These are phyloP conservation scores for Catenaria anguillulae DNA, from an alignment of 371 early-diverging fungal species.

Conservation along the genomic window DNA sequence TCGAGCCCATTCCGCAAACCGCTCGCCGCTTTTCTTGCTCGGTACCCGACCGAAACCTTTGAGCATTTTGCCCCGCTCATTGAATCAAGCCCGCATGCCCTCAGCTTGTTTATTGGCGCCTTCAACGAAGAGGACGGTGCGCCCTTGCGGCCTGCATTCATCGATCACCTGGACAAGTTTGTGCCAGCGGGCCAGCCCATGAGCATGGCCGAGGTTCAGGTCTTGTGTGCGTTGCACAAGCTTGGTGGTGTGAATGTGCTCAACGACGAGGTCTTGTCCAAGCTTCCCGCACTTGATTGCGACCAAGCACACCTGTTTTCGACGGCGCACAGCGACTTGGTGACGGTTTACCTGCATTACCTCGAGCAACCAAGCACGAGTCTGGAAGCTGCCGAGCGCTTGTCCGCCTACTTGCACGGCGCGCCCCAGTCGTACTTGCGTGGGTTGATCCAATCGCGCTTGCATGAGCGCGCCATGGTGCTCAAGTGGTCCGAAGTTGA, in stretches of 20 bases:
- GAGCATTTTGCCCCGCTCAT: slow-evolving; percentile 70
- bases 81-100: slow-evolving; percentile 29
- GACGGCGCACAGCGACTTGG: not conserved
- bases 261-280: not conserved
- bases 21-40: slow-evolving; percentile 73
- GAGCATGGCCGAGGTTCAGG: not conserved
- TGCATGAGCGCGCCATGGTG: not conserved
- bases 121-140: slow-evolving; percentile 44
- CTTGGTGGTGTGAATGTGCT: not conserved
- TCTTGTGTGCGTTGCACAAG: not conserved
- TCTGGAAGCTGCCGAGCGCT: not conserved
- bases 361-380: too few species aligned
- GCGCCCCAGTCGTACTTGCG: not conserved
- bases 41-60: slow-evolving; percentile 68
- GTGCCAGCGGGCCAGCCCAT: slow-evolving; percentile 13
- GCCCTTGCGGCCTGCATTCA: slow-evolving; percentile 51
- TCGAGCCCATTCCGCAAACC: slow-evolving; percentile 89
- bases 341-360: not conserved
- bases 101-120: slow-evolving; percentile 50
- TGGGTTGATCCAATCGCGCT: too few species aligned
- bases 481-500: not conserved
- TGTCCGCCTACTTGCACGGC: too few species aligned
- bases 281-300: not conserved
- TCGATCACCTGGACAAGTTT: slow-evolving; percentile 38
- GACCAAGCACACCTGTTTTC: not conserved